A percentile compares a stretch with the other conserved stretches of the same genome.
phyloP scores from a whole-genome alignment of 1,284 basidiomycete species.

The Bjerkandera adusta region DNA sequence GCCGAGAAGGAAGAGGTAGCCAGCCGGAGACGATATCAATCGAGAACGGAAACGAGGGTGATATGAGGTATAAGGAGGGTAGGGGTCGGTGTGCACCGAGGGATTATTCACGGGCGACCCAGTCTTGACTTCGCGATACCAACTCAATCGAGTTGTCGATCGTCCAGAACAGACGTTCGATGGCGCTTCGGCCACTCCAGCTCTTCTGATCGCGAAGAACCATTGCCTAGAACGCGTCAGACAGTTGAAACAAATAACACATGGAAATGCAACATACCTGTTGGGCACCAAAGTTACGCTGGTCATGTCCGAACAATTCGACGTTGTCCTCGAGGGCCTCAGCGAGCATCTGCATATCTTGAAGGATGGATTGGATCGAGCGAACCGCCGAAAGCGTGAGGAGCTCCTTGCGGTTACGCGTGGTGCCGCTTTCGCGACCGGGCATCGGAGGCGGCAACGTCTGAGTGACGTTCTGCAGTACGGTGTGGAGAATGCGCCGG shows the following conservation, averaged over 20 bases:
- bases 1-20: not conserved
- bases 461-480: slow-evolving; percentile 77
- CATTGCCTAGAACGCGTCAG: slow-evolving; percentile 63
- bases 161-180: slow-evolving; percentile 87
- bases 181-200: slow-evolving; percentile 86
- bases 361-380: slow-evolving; percentile 78
- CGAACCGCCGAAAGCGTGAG: slow-evolving; percentile 68
- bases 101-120: slow-evolving; percentile 73
- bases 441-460: slow-evolving; percentile 54
- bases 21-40: not conserved
- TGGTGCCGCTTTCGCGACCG: slow-evolving; percentile 37
- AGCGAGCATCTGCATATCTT: slow-evolving; percentile 80
- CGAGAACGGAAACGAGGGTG: not conserved
- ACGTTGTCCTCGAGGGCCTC: slow-evolving; percentile 88
- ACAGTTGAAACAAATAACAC: too few relatives aligned
- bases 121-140: slow-evolving; percentile 77
- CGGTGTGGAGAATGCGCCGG: slow-evolving; percentile 81
- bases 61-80: slow-evolving; percentile 2
- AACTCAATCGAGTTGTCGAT: slow-evolving; percentile 84
- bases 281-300: slow-evolving; percentile 90
- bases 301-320: slow-evolving; percentile 87
- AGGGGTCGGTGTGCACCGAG: not conserved
- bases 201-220: slow-evolving; percentile 90
- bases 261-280: slow-evolving; percentile 80
- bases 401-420: slow-evolving; percentile 73